Conservation (phyloP, 2,329 filamentous ascomycete species). For the Aspergillus sp. region DNA sequence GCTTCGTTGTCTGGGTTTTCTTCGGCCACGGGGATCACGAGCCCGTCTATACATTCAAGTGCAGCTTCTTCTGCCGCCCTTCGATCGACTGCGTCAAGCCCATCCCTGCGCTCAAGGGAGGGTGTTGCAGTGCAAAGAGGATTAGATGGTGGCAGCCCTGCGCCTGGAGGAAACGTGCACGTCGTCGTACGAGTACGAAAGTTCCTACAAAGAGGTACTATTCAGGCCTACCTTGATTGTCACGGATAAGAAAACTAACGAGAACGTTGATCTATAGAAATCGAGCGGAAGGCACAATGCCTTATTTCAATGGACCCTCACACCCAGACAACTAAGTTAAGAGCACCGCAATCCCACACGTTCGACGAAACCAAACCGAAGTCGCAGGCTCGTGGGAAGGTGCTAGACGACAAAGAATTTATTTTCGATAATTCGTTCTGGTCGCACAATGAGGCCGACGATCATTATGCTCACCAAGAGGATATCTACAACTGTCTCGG, state of each 20-base stretch:
- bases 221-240: neutral
- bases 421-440: conserved; percentile 98
- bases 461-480: conserved; percentile 87
- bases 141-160: conserved; percentile 52
- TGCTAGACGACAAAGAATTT: conserved; percentile 84
- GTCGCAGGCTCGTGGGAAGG: conserved; percentile 65
- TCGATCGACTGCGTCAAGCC: conserved; percentile 71
- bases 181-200: conserved; percentile 80
- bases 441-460: conserved; percentile 78
- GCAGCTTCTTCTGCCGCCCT: conserved; percentile 37
- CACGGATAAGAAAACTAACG: neutral
- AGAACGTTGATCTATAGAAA: conserved; percentile 58
- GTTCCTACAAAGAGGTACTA: conserved; percentile 72
- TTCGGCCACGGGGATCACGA: conserved; percentile 36
- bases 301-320: conserved; percentile 88
- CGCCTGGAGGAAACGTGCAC: conserved; percentile 70
- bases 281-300: conserved; percentile 76
- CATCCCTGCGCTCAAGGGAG: conserved; percentile 72
- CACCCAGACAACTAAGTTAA: conserved; percentile 80
- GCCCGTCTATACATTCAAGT: conserved; percentile 36
- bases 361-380: conserved; percentile 54
- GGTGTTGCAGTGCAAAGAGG: conserved; percentile 57
- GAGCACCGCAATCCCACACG: conserved; percentile 62
- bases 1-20: conserved; percentile 34
- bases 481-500: conserved; percentile 93